Conservation (phyloP, 2,329 filamentous ascomycete species). For the Ilyonectria sp. region DNA sequence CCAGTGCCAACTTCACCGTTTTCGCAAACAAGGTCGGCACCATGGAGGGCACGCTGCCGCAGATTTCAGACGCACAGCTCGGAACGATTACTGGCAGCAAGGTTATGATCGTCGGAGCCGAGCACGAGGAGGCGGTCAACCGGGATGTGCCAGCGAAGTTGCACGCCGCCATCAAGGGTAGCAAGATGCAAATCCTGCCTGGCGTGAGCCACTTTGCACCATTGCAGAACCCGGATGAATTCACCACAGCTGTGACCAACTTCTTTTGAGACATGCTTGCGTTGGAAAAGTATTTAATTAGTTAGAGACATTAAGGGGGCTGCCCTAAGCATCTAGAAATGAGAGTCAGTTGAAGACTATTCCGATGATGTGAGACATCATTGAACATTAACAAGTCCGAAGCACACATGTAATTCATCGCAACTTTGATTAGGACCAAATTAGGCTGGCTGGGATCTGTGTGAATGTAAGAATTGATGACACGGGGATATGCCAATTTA, state of each 20-base stretch:
- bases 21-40: slow-evolving; percentile 56
- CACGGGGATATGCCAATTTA: background rate
- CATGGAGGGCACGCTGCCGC: slow-evolving; percentile 55
- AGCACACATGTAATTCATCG: background rate
- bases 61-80: slow-evolving; percentile 50
- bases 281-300: background rate
- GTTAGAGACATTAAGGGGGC: background rate
- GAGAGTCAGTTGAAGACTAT: background rate
- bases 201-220: slow-evolving; percentile 61
- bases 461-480: background rate
- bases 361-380: background rate
- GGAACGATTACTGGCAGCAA: slow-evolving; percentile 47
- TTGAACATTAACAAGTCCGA: too few species aligned
- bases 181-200: slow-evolving; percentile 53
- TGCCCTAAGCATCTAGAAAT: background rate
- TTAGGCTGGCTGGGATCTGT: background rate
- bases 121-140: slow-evolving; percentile 59
- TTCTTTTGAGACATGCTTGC: slow-evolving; percentile 39
- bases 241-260: slow-evolving; percentile 50
- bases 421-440: background rate
- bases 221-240: slow-evolving; percentile 57
- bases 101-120: slow-evolving; percentile 50
- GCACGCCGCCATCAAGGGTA: slow-evolving; percentile 55
- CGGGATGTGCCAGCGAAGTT: slow-evolving; percentile 53
- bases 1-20: slow-evolving; percentile 52